phyloP scores from a whole-genome alignment of 257 asterid species.

The Sherardia arvensis region DNA sequence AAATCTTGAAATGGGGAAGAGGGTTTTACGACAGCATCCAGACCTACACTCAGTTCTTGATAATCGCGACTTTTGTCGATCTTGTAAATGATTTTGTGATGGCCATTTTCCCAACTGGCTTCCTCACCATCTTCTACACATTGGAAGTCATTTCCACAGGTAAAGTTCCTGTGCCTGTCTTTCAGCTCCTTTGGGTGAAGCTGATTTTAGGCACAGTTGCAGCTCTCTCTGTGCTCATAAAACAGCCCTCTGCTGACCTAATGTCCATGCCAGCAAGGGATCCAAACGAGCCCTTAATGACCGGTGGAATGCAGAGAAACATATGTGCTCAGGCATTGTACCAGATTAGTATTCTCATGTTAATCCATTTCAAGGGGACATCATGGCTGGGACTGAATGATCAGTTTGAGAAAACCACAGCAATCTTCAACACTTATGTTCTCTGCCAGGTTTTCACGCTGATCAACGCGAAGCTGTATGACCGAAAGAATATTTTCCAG shows the following conservation, averaged over 20 bases:
- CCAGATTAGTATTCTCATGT: constrained; percentile 4
- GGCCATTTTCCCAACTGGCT: constrained; percentile 4
- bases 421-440: constrained; percentile 15
- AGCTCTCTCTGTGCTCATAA: constrained; percentile 9
- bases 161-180: constrained; percentile 1
- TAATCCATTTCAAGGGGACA: constrained; percentile 15
- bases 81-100: constrained; percentile 13
- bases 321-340: constrained; percentile 6
- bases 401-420: constrained; percentile 9
- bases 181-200: constrained; percentile 22
- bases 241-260: constrained; percentile 13
- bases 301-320: background rate
- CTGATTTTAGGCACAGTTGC: constrained; percentile 7
- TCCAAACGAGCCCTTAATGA: constrained; percentile 1
- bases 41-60: constrained; percentile 14
- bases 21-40: constrained; percentile 14
- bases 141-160: constrained; percentile 8
- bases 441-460: constrained; percentile 19
- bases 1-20: constrained; percentile 22
- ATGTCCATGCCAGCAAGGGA: constrained; percentile 9
- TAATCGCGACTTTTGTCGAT: constrained; percentile 18
- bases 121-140: constrained; percentile 2
- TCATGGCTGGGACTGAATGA: constrained; percentile 5
- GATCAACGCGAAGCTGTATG: constrained; percentile 4
- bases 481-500: constrained; percentile 1